These are phyloP conservation scores for Ophiocordyceps camponoti-rufipedis DNA, from an alignment of 2,329 filamentous ascomycete species.

Conservation along the genomic window DNA sequence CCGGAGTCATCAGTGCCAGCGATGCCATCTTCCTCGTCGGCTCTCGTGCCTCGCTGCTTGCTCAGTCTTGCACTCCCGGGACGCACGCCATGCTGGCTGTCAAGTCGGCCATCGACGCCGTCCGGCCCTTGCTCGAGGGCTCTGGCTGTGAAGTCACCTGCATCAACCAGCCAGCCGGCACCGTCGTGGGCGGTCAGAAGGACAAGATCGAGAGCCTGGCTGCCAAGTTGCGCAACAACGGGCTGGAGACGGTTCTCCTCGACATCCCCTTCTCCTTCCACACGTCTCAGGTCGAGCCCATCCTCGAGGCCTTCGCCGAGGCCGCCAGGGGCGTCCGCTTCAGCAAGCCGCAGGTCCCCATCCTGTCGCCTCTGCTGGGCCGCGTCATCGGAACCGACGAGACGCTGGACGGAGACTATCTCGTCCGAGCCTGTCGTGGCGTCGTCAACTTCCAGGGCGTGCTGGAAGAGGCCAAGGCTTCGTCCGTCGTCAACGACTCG, in stretches of 20 bases:
- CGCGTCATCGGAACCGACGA: not conserved
- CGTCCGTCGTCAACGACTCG: constrained; percentile 27
- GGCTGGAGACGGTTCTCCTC: constrained; percentile 25
- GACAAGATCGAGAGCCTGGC: constrained; percentile 26
- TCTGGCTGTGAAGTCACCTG: constrained; percentile 44
- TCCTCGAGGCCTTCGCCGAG: constrained; percentile 37
- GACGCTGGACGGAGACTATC: constrained; percentile 35
- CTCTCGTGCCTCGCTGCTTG: constrained; percentile 44
- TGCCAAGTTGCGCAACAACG: constrained; percentile 11
- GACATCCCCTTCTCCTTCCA: constrained; percentile 36
- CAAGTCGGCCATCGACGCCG: constrained; percentile 18
- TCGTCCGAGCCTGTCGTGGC: constrained; percentile 41
- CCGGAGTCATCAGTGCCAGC: constrained; percentile 51
- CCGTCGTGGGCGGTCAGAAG: constrained; percentile 40
- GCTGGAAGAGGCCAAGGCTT: constrained; percentile 18
- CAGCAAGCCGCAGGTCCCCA: constrained; percentile 24
- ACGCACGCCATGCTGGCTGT: constrained; percentile 44
- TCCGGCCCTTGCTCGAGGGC: constrained; percentile 5
- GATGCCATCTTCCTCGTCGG: constrained; percentile 61
- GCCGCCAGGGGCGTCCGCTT: constrained; percentile 21
- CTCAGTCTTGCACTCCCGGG: constrained; percentile 45
- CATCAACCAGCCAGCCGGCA: constrained; percentile 58
- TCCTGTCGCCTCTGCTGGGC: constrained; percentile 49
- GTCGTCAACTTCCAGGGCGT: constrained; percentile 47
- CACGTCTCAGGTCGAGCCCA: constrained; percentile 32